A percentile compares a stretch with the other conserved stretches of the same genome.
phyloP scores from a whole-genome alignment of 106 monocot species.

The Phalaenopsis aphrodite region DNA sequence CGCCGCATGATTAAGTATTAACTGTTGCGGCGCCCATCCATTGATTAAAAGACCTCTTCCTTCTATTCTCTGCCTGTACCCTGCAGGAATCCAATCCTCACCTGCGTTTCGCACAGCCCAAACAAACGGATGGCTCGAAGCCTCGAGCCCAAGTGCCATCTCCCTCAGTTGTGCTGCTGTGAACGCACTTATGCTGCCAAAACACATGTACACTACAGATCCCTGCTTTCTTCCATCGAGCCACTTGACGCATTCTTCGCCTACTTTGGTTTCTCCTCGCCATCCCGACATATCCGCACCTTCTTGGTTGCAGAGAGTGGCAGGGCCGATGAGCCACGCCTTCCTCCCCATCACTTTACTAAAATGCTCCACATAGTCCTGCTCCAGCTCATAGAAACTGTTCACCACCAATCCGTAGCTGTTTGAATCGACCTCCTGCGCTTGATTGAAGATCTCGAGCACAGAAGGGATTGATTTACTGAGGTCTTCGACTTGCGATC shows the following conservation, averaged over 20 bases:
- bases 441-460: background rate
- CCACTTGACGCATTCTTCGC: background rate
- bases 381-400: conserved; percentile 17
- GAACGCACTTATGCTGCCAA: background rate
- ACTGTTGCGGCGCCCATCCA: conserved; percentile 12
- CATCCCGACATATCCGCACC: background rate
- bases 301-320: background rate
- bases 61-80: background rate
- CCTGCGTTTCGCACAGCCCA: conserved; percentile 4
- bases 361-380: background rate
- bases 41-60: conserved; percentile 6
- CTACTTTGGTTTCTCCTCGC: background rate
- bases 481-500: background rate
- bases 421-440: background rate
- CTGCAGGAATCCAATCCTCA: background rate
- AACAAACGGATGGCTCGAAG: conserved; percentile 12
- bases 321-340: conserved; percentile 4
- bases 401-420: conserved; percentile 11
- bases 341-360: background rate
- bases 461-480: background rate
- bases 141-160: conserved; percentile 16
- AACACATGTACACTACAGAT: conserved; percentile 16
- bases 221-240: conserved; percentile 1
- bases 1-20: background rate
- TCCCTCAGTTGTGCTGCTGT: background rate